A percentile compares a stretch with the other conserved stretches of the same genome.
phyloP scores from a whole-genome alignment of 257 asterid species.

The Ligustrum vulgare region DNA sequence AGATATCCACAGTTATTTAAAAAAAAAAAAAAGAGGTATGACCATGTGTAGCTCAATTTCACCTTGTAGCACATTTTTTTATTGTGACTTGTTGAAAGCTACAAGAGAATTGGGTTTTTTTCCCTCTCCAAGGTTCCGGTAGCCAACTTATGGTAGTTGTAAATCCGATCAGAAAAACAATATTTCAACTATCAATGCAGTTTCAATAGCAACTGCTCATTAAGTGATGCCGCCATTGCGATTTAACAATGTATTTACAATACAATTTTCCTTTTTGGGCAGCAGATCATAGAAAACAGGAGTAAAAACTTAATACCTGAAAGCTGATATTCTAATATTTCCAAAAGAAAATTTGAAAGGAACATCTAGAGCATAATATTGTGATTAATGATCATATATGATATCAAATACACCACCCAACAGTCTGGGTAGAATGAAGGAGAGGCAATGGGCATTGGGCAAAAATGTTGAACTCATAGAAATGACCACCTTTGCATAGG shows the following conservation, averaged over 20 bases:
- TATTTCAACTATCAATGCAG: not conserved
- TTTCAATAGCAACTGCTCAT: not conserved
- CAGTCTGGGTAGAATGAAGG: not conserved
- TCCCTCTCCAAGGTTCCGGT: not conserved
- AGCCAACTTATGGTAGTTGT: not conserved
- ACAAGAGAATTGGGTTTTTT: not conserved
- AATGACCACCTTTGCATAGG: not conserved
- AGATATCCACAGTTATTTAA: too few species aligned
- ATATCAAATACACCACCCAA: not conserved
- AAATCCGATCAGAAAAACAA: not conserved
- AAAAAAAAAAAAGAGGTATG: too few species aligned
- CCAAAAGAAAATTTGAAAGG: not conserved
- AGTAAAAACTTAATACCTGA: not conserved
- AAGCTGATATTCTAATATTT: not conserved
- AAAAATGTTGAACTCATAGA: not conserved
- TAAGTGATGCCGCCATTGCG: not conserved
- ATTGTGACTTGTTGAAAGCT: not conserved
- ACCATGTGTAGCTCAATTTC: too few species aligned
- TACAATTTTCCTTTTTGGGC: not conserved
- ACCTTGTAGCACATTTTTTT: not conserved
- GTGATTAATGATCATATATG: not conserved
- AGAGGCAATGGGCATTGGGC: not conserved
- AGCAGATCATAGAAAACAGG: not conserved
- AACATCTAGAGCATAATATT: not conserved
- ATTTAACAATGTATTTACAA: not conserved